Base-by-base conservation (phyloP, 1,284 basidiomycete genomes). In the Pyrrhoderma lamaoense region DNA sequence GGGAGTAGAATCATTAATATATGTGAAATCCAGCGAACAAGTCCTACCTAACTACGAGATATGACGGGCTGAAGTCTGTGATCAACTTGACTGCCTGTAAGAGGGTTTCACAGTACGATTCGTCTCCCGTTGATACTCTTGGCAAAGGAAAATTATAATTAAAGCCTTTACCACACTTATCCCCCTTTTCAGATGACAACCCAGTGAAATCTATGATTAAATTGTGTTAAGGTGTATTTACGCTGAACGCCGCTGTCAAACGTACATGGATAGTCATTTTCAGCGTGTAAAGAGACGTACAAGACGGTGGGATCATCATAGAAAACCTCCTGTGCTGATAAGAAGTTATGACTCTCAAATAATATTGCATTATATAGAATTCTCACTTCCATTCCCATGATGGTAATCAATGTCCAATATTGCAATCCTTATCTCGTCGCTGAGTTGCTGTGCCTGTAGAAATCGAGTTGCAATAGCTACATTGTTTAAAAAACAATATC, bases 391-490 rank as follows among this genome's bases (percentile, higher is more conserved):
- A 45, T 70, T 70, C 3, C 69, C 68, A 50, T 70, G 69, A 50
- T 70, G 69, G 49, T 67, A 70, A 49, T 71, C 69, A 18, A 71
- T 62, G 53, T 70, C 68, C 31, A 70, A 60, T 21, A 70, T 66
- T 3, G 68, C 67, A 3, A 69, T 18, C 38, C 14, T 40, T 14
- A 14, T 55, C 46, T 50, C 56, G 3, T 1, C 35, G 11, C 40
- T 35, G 8, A n/a, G 21, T 25, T 22, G n/a, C 9, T 25, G 27
- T 14, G 31, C 11, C 18, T 65, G 63, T 8, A 67, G 58, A 45
- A 60, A 65, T 11, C 61, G 62, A 21, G 64, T 62, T 0, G 67
- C 65, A 47, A 69, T 61, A 8, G 67, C 65, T 7, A 60, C 62
- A 22, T 68, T 68, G 51, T 67, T 67, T 40, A 69, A 47, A 55